Conservation (phyloP, 257 asterid species). For the Vinca minor region DNA sequence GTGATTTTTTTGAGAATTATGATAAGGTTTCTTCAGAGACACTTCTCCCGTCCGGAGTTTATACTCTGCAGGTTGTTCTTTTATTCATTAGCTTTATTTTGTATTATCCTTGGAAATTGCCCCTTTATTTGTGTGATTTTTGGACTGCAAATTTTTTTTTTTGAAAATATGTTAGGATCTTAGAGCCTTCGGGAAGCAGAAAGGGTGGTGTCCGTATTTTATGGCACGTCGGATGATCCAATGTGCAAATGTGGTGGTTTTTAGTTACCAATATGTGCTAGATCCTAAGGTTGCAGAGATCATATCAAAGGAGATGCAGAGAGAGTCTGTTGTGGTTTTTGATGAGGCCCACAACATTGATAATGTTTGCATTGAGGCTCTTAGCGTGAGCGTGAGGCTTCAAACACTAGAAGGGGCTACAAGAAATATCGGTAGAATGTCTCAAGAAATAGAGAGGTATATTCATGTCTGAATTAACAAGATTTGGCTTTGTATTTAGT, state of each 20-base stretch:
- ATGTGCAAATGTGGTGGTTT: conserved; percentile 88
- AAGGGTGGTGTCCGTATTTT: conserved; percentile 96
- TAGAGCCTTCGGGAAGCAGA: conserved; percentile 68
- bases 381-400: conserved; percentile 85
- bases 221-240: conserved; percentile 94
- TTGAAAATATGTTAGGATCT: conserved; percentile 44
- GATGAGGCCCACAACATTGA: conserved; percentile 99
- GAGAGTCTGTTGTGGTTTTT: conserved; percentile 90
- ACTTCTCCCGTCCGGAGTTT: conserved; percentile 88
- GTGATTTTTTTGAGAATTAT: conserved; percentile 68
- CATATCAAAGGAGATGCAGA: conserved; percentile 97
- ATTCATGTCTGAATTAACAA: conserved; percentile 9
- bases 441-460: conserved; percentile 89
- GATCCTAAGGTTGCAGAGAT: conserved; percentile 98
- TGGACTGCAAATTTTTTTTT: neutral
- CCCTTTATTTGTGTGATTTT: neutral
- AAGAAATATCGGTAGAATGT: conserved; percentile 78
- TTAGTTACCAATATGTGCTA: conserved; percentile 91
- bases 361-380: conserved; percentile 95
- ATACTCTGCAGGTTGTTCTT: conserved; percentile 91
- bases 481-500: neutral
- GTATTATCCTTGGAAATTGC: neutral
- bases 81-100: neutral
- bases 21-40: conserved; percentile 72
- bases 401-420: conserved; percentile 98